Evolutionary conservation across 2,329 filamentous ascomycete genomes (phyloP), one percentile per base, ranked within the genome.

Genomic region (Raffaelea arxii): DNA sequence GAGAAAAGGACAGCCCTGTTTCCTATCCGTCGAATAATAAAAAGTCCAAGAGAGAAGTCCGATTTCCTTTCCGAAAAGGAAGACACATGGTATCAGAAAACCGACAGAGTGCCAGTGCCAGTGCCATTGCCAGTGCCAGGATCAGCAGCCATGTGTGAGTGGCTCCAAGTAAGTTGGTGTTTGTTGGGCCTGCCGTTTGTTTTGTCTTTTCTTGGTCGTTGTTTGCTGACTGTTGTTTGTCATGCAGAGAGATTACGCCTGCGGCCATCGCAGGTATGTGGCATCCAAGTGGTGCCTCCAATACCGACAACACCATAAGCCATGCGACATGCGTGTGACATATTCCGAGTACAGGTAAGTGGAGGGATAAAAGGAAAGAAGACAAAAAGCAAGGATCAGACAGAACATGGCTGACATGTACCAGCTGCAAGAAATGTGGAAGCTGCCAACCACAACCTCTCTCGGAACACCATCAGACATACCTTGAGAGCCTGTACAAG

Each of bases 211-310:
- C 40, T 25, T 25, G 9, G n/a, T 19, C 12, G 24, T 19, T 11
- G 37, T n/a, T n/a, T n/a, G n/a, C n/a, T n/a, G n/a, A n/a, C n/a
- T n/a, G n/a, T n/a, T n/a, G n/a, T n/a, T 16, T 16, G 9, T 30
- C 27, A n/a, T 32, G 16, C 37, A 50, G 49, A 46, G 58, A 48
- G 57, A 61, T 40, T 61, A 60, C 48, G 52, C 53, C 1, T 61
- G 59, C 54, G 59, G 59, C 43, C 59, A 61, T 54, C 56, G 54
- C 51, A 55, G 57, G 43, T 59, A 55, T 53, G 57, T 61, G 47
- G 59, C 57, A 19, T 58, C 59, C 42, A 55, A 55, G 46, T 61
- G 59, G 59, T 61, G 59, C 54, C n/a, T 11, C 3, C 32, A 41
- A 2, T 47, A 47, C 41, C 25, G 41, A 10, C n/a, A 30, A 22